A percentile compares a stretch with the other conserved stretches of the same genome.
Evolutionary conservation across 768 basidiomycete species (phyloP).

Genomic region (Holtermanniella nyarrowii): DNA sequence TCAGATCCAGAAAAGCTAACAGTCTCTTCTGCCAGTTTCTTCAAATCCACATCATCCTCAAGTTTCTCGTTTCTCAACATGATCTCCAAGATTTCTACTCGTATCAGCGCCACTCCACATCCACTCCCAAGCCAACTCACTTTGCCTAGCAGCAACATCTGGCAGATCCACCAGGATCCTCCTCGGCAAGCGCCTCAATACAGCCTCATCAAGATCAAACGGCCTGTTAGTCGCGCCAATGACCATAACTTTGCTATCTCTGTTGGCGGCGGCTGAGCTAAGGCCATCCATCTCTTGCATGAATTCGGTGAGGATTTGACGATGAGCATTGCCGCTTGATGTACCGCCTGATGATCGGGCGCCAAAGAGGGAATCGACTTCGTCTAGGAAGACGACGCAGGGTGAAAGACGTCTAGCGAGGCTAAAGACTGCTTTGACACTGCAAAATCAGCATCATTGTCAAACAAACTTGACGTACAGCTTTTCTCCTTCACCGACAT

Average conservation of each 20-base stretch:
- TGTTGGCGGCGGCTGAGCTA: conserved; percentile 51
- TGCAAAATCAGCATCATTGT: conserved; percentile 7
- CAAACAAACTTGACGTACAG: conserved; percentile 15
- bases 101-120: background rate
- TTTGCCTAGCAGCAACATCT: conserved; percentile 71
- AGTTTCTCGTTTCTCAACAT: conserved; percentile 70
- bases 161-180: conserved; percentile 81
- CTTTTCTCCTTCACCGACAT: conserved; percentile 37
- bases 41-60: conserved; percentile 27
- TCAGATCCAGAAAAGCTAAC: conserved; percentile 82
- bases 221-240: conserved; percentile 84
- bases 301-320: conserved; percentile 52
- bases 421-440: conserved; percentile 73
- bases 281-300: conserved; percentile 82
- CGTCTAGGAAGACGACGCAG: conserved; percentile 88
- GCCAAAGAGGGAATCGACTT: conserved; percentile 86
- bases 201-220: conserved; percentile 55
- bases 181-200: conserved; percentile 75
- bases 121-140: conserved; percentile 45
- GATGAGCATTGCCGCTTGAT: conserved; percentile 69
- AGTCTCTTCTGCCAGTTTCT: conserved; percentile 26
- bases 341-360: conserved; percentile 62
- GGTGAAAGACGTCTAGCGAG: conserved; percentile 76
- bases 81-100: conserved; percentile 73
- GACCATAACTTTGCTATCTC: conserved; percentile 71